Evolutionary conservation across 2,329 filamentous ascomycete genomes (phyloP), one percentile per base, ranked within the genome.

Genomic region (Tothia fuscella): DNA sequence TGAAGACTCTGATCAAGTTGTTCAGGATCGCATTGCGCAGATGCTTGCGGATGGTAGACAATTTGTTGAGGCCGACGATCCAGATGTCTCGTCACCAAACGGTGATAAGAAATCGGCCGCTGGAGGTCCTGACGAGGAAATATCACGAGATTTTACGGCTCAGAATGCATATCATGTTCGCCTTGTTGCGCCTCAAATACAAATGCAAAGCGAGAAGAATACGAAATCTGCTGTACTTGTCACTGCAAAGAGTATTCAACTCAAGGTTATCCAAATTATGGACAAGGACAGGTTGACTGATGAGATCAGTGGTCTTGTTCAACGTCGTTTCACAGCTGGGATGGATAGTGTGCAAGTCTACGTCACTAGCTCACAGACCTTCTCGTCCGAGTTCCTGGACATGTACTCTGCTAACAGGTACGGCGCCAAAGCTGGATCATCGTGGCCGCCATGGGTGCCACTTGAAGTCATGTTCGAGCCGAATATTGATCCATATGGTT

Each of bases 291-390:
- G 91, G 46, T 76, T 96, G 43, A 88, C 79, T 36, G 91, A 99
- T 57, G 81, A 84, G 51, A 87, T 99, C 53, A 94, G 86, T 54
- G 93, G 91, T 41, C 72, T 99, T 34, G 89, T 98, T 2, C 93
- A 98, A 58, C 82, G 88, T 28, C 82, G 91, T 6, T 95, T 96
- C 65, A 76, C 88, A 21, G 79, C 95, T 48, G 85, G 87, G 50
- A 95, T 96, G 82, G 91, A 98, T 62, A 93, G 89, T 56, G 82
- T 93, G 21, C 91, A 99, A 58, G 95, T 98, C 63, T 99, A 98
- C 51, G 88, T 98, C 38, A 91, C 89, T 1, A 89, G 89, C 47
- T 83, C 89, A 53, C 93, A 93, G 64, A 91, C 81, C 58, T 89
- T 98, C 60, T 74, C 76, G 10, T 82, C 81, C 7, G 82, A 84